Evolutionary conservation across 2,329 filamentous ascomycete genomes (phyloP).

Genomic region (Colletotrichum gigasporum): DNA sequence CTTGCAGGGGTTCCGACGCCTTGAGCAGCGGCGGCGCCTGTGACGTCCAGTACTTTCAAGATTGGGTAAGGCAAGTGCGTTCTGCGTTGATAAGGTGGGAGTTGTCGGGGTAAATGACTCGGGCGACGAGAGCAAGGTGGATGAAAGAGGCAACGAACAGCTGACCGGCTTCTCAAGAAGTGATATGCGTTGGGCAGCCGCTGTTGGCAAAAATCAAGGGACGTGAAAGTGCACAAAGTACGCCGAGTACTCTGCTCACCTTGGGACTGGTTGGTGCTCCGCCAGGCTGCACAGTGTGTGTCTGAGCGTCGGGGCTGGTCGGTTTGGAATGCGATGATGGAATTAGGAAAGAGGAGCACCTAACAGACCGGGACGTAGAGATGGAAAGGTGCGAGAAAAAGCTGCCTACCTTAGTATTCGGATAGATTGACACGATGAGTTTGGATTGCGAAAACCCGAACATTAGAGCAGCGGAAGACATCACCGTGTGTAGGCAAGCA

Average conservation of each 20-base stretch:
- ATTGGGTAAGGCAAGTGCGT: background rate
- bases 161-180: no score
- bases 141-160: no score
- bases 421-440: no score
- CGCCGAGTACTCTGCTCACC: background rate
- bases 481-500: no score
- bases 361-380: background rate
- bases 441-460: no score
- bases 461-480: no score
- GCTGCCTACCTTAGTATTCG: no score
- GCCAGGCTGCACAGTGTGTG: conserved; percentile 27
- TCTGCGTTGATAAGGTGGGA: background rate
- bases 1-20: conserved; percentile 15
- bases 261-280: conserved; percentile 10
- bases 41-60: conserved; percentile 7
- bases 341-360: conserved; percentile 30
- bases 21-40: conserved; percentile 1
- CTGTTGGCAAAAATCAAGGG: background rate
- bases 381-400: no score
- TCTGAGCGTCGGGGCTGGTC: conserved; percentile 15
- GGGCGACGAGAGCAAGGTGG: background rate
- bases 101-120: background rate
- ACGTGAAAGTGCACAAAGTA: conserved; percentile 6
- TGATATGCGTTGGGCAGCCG: no score
- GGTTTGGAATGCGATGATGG: conserved; percentile 22